phyloP scores from a whole-genome alignment of 768 basidiomycete species.

The Clitopilus passeckerianus region DNA sequence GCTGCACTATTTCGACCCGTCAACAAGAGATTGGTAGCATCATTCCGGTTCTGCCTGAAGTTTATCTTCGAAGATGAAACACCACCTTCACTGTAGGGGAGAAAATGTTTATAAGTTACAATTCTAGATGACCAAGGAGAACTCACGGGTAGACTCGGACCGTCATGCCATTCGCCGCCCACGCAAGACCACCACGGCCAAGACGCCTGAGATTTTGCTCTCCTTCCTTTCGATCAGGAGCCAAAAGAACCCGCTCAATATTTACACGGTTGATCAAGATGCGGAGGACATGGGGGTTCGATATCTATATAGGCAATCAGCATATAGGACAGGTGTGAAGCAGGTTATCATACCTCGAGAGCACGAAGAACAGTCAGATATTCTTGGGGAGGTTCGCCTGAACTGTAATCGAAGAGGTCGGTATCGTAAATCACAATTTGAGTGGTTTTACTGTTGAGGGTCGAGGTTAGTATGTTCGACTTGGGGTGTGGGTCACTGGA shows the following conservation, averaged over 20 bases:
- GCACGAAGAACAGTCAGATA: constrained; percentile 77
- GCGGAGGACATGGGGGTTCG: constrained; percentile 69
- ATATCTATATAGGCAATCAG: constrained; percentile 45
- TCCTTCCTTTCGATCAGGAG: constrained; percentile 57
- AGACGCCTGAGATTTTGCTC: constrained; percentile 44
- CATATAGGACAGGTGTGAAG: constrained; percentile 2
- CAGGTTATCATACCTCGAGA: constrained; percentile 55
- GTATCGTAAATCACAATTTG: constrained; percentile 61
- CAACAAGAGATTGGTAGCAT: constrained; percentile 45
- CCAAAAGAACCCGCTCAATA: constrained; percentile 73
- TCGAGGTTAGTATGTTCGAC: neutral
- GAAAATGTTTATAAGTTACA: neutral
- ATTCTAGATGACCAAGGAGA: neutral
- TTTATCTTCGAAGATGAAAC: constrained; percentile 41
- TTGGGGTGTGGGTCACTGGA: constrained; percentile 13
- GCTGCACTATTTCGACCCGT: constrained; percentile 44
- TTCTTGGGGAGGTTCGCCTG: constrained; percentile 61
- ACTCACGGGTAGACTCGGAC: constrained; percentile 65
- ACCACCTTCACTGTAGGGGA: constrained; percentile 58
- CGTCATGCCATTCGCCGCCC: constrained; percentile 57
- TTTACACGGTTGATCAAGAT: constrained; percentile 69
- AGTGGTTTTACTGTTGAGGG: constrained; percentile 31
- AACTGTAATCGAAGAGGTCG: constrained; percentile 77
- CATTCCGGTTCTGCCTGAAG: constrained; percentile 14
- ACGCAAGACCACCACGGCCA: constrained; percentile 49